Evolutionary conservation across 345 rosid species (phyloP), one percentile per base, ranked within the genome.

Genomic region (Clarkia xantiana): DNA sequence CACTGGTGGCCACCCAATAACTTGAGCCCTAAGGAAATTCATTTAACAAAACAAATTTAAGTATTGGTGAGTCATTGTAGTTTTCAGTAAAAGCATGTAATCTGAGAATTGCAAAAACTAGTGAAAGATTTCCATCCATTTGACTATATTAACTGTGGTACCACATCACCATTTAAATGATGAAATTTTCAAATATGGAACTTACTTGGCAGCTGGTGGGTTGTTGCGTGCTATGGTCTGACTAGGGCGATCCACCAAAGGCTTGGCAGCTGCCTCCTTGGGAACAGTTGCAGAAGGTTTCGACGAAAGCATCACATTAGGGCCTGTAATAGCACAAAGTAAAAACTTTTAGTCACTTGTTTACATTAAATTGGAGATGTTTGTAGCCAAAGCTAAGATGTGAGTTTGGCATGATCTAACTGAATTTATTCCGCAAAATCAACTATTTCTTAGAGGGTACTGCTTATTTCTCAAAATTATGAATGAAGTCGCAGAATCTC

Each of bases 1-100:
- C 6, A 88, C 66, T 11, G 97, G 97, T 25, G 97, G 95, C 97
- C 97, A 88, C 46, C 97, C 97, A 70, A 88, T 88, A 40, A 88
- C 93, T 60, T 79, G 93, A 18, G 93, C 86, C 79, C 94, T 87
- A 66, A 20, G 45, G 9, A 34, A 7, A 29, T 25, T 13, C 18
- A 16, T 25, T 14, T n/a, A 45, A 14, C 2, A 34, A 14, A 34
- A 1, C 36, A 29, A 7, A 29, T 3, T 29, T 29, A 29, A 3
- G 8, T 29, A 3, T 5, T 29, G n/a, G n/a, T n/a, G n/a, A n/a
- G n/a, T n/a, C n/a, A n/a, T n/a, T n/a, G n/a, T n/a, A n/a, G n/a
- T n/a, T n/a, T n/a, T n/a, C n/a, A n/a, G n/a, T n/a, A n/a, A n/a
- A n/a, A n/a, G n/a, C n/a, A n/a, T n/a, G n/a, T 11, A 47, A 13